A percentile compares a stretch with the other conserved stretches of the same genome.
Evolutionary conservation across 306 rosid species (phyloP).

Genomic region (Cucurbita ficifolia): DNA sequence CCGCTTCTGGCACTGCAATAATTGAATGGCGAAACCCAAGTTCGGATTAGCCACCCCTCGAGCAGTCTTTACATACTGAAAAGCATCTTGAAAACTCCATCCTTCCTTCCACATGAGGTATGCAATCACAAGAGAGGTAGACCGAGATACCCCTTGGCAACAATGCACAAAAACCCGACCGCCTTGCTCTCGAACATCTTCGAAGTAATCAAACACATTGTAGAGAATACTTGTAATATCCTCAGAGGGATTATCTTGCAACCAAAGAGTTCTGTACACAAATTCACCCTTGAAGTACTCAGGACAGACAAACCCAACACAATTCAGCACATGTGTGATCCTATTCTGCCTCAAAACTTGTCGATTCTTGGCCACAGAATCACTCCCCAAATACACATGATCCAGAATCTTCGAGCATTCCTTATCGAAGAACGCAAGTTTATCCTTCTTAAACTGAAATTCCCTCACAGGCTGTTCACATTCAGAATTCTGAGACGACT

Average conservation of each 20-base stretch:
- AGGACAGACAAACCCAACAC: slow-evolving; percentile 89
- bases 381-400: slow-evolving; percentile 78
- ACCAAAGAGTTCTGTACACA: slow-evolving; percentile 87
- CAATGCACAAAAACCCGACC: slow-evolving; percentile 92
- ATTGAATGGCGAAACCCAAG: slow-evolving; percentile 86
- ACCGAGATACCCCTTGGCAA: slow-evolving; percentile 85
- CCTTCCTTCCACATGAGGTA: slow-evolving; percentile 95
- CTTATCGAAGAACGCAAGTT: slow-evolving; percentile 63
- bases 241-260: slow-evolving; percentile 74
- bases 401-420: slow-evolving; percentile 85
- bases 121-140: slow-evolving; percentile 75
- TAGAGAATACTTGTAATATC: slow-evolving; percentile 82
- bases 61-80: slow-evolving; percentile 79
- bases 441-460: slow-evolving; percentile 61
- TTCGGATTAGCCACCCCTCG: slow-evolving; percentile 87
- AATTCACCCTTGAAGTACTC: slow-evolving; percentile 80
- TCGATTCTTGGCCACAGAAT: slow-evolving; percentile 83
- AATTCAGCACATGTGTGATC: slow-evolving; percentile 81
- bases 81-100: slow-evolving; percentile 80
- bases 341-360: slow-evolving; percentile 53
- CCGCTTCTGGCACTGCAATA: slow-evolving; percentile 84
- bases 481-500: slow-evolving; percentile 13
- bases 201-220: slow-evolving; percentile 91
- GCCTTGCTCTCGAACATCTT: slow-evolving; percentile 65
- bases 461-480: slow-evolving; percentile 33